Evolutionary conservation across 805 yeast genomes (phyloP).

Genomic region (Ogataea wickerhamii): DNA sequence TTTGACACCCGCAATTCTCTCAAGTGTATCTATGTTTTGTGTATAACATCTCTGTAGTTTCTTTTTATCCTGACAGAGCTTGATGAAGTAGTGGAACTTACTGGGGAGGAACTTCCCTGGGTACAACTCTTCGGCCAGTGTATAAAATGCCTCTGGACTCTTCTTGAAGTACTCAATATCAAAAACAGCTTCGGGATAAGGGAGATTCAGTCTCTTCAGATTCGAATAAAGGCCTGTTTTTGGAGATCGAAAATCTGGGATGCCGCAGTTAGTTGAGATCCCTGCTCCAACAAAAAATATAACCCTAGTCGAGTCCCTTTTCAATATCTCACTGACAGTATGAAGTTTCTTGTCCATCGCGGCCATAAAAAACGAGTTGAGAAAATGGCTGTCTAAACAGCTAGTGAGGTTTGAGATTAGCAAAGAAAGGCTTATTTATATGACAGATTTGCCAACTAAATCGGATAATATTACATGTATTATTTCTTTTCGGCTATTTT

Average conservation of each 20-base stretch:
- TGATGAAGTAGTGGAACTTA: constrained; percentile 70
- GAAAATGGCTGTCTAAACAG: too few relatives aligned
- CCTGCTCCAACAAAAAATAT: constrained; percentile 90
- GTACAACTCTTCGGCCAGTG: constrained; percentile 76
- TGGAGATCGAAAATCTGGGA: constrained; percentile 93
- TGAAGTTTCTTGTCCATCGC: constrained; percentile 24
- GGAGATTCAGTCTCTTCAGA: constrained; percentile 66
- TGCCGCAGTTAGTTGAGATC: constrained; percentile 87
- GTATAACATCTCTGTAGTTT: constrained; percentile 72
- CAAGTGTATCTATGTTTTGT: constrained; percentile 91
- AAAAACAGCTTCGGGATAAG: constrained; percentile 94
- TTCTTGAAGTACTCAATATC: constrained; percentile 78
- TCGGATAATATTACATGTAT: too few relatives aligned
- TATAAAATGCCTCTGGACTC: constrained; percentile 80
- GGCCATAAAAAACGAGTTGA: too few relatives aligned
- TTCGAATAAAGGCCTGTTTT: constrained; percentile 85
- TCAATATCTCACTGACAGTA: constrained; percentile 21
- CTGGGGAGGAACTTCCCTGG: constrained; percentile 90
- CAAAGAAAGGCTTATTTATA: too few relatives aligned
- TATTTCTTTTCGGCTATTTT: too few relatives aligned
- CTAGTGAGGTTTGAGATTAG: too few relatives aligned
- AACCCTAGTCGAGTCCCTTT: constrained; percentile 36
- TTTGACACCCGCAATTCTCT: constrained; percentile 74
- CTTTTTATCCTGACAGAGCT: constrained; percentile 60
- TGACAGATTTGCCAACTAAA: too few relatives aligned